phyloP scores from a whole-genome alignment of 139 green algal genomes.

The Desmodesmus armatus region DNA sequence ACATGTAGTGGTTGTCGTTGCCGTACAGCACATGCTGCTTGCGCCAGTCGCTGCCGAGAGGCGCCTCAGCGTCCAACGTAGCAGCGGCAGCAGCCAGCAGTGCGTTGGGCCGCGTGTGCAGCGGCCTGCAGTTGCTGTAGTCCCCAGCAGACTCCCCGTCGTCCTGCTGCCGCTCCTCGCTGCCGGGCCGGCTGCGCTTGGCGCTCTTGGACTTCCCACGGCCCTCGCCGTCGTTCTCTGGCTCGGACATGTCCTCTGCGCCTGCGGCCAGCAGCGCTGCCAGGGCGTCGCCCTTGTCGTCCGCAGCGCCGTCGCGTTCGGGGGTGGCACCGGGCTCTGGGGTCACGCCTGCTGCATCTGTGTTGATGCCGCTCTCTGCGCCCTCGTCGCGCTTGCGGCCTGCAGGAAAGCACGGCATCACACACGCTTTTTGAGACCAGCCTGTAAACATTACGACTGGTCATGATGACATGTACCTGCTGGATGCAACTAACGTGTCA shows the following conservation, averaged over 20 bases:
- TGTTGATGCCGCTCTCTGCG: slow-evolving; percentile 16
- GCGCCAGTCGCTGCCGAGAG: background rate
- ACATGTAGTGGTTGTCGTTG: slow-evolving; percentile 93
- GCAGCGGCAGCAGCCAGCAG: slow-evolving; percentile 16
- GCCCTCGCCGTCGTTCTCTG: slow-evolving; percentile 41
- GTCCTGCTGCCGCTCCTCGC: background rate
- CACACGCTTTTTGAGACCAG: no score
- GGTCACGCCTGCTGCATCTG: slow-evolving; percentile 30
- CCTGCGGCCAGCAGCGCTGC: slow-evolving; percentile 44
- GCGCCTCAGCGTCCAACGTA: background rate
- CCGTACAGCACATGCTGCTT: slow-evolving; percentile 80
- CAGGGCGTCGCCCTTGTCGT: slow-evolving; percentile 38
- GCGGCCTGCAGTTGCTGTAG: slow-evolving; percentile 38
- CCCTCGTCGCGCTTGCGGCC: slow-evolving; percentile 22
- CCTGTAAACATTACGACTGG: no score
- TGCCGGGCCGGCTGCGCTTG: slow-evolving; percentile 27
- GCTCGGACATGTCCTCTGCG: slow-evolving; percentile 45
- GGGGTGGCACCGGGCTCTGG: slow-evolving; percentile 54
- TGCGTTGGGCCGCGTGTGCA: slow-evolving; percentile 27
- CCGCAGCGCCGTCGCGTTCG: slow-evolving; percentile 49
- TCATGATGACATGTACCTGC: no score
- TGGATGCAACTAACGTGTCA: no score
- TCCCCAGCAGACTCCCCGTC: background rate
- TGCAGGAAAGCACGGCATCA: slow-evolving; percentile 22
- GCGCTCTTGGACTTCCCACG: slow-evolving; percentile 21